Evolutionary conservation across 2,329 filamentous ascomycete species (phyloP).

Genomic region (Aureobasidium uvarum): DNA sequence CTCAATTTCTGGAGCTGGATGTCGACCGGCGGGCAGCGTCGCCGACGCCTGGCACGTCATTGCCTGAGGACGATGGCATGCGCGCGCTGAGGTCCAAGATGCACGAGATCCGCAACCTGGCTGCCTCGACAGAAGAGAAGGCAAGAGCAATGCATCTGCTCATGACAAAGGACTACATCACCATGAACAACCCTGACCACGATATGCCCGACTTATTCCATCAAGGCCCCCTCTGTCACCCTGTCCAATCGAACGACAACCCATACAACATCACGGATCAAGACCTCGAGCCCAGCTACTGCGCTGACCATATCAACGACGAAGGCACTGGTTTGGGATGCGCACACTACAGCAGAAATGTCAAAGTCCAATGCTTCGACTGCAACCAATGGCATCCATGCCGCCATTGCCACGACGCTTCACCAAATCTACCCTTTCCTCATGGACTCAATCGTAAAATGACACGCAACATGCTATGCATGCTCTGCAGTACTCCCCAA

Average conservation of each 20-base stretch:
- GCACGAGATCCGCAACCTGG: constrained; percentile 48
- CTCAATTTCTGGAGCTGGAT: constrained; percentile 7
- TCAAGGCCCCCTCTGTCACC: constrained; percentile 12
- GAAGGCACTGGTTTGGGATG: constrained; percentile 67
- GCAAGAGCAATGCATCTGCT: constrained; percentile 50
- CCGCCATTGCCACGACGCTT: constrained; percentile 91
- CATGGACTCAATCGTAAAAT: constrained; percentile 69
- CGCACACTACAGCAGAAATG: constrained; percentile 89
- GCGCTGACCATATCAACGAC: constrained; percentile 45
- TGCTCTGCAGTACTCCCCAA: constrained; percentile 87
- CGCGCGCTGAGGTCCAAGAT: constrained; percentile 47
- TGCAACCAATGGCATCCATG: constrained; percentile 94
- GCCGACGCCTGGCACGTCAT: constrained; percentile 24
- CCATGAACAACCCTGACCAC: constrained; percentile 21
- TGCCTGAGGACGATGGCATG: constrained; percentile 55
- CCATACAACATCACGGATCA: constrained; percentile 38
- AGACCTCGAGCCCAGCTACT: constrained; percentile 39
- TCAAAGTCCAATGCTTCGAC: constrained; percentile 89
- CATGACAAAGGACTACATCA: constrained; percentile 50
- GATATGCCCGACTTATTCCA: neutral
- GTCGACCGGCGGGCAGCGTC: constrained; percentile 6
- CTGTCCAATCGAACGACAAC: constrained; percentile 30
- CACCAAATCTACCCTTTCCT: constrained; percentile 54
- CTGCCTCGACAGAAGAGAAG: constrained; percentile 49
- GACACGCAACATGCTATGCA: constrained; percentile 95